Evolutionary conservation across 768 basidiomycete species (phyloP).

Genomic region (Piloderma croceum): DNA sequence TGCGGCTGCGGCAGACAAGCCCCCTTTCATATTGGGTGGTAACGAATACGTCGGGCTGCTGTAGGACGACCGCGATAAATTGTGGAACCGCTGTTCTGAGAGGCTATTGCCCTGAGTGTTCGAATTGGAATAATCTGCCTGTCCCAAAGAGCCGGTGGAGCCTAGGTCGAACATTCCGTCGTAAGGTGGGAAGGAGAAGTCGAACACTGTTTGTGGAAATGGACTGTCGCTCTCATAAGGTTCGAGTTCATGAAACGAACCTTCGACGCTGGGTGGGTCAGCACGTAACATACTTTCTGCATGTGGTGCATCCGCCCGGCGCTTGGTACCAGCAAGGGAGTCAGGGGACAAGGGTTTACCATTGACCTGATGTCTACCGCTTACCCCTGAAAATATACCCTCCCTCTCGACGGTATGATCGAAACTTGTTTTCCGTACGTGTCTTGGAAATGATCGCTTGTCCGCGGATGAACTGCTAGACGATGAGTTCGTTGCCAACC

Average conservation of each 20-base stretch:
- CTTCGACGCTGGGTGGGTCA: slow-evolving; percentile 59
- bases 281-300: slow-evolving; percentile 74
- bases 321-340: slow-evolving; percentile 64
- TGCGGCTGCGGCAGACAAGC: slow-evolving; percentile 59
- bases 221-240: slow-evolving; percentile 38
- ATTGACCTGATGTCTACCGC: slow-evolving; percentile 76
- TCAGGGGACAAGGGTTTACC: slow-evolving; percentile 67
- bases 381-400: slow-evolving; percentile 49
- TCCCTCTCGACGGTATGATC: slow-evolving; percentile 83
- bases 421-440: slow-evolving; percentile 91
- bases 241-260: slow-evolving; percentile 22
- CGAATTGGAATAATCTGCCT: slow-evolving; percentile 1
- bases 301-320: slow-evolving; percentile 77
- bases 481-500: slow-evolving; percentile 29
- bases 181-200: slow-evolving; percentile 65
- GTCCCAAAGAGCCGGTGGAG: slow-evolving; percentile 21
- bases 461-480: slow-evolving; percentile 25
- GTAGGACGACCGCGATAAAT: slow-evolving; percentile 19
- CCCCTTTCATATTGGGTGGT: slow-evolving; percentile 34
- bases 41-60: slow-evolving; percentile 21
- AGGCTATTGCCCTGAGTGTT: slow-evolving; percentile 4
- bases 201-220: slow-evolving; percentile 67
- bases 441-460: slow-evolving; percentile 65
- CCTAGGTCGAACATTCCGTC: slow-evolving; percentile 49
- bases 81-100: slow-evolving; percentile 5